phyloP scores from a whole-genome alignment of 1,284 basidiomycete species.

The Singerocomus inundabilis region DNA sequence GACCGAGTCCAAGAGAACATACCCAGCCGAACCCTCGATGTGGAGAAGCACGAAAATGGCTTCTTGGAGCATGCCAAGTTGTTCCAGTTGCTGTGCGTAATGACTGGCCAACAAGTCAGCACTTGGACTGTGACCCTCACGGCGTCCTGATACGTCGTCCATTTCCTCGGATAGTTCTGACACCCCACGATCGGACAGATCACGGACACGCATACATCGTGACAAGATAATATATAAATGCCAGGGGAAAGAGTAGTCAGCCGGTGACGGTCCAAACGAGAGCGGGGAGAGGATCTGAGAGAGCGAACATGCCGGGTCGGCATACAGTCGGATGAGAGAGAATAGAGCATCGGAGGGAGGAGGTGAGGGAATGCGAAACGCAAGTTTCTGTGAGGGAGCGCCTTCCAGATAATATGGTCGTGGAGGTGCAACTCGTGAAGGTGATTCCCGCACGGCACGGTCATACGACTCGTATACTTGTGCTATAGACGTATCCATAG shows the following conservation, averaged over 20 bases:
- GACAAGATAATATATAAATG: conserved; percentile 90
- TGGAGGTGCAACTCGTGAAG: conserved; percentile 56
- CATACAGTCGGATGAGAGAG: conserved; percentile 80
- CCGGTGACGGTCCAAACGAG: conserved; percentile 73
- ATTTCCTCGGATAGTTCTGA: conserved; percentile 38
- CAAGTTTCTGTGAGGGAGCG: conserved; percentile 33
- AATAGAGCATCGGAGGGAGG: conserved; percentile 70
- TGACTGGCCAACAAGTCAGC: conserved; percentile 82
- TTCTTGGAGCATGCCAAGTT: conserved; percentile 78
- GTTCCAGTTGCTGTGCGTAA: conserved; percentile 89
- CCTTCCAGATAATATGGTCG: conserved; percentile 66
- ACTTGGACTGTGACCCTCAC: conserved; percentile 74
- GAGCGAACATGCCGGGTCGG: conserved; percentile 63
- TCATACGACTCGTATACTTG: conserved; percentile 74
- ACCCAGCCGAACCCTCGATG: conserved; percentile 79
- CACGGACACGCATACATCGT: conserved; percentile 76
- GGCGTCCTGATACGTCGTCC: conserved; percentile 42
- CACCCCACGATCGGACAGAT: conserved; percentile 79
- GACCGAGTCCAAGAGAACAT: conserved; percentile 27
- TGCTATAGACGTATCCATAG: conserved; percentile 70
- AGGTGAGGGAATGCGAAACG: conserved; percentile 30
- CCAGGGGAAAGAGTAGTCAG: conserved; percentile 88
- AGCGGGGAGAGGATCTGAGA: conserved; percentile 63
- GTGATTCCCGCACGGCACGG: conserved; percentile 43
- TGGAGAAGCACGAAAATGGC: conserved; percentile 90